A percentile compares a stretch with the other conserved stretches of the same genome.
Evolutionary conservation across 2,329 filamentous ascomycete species (phyloP).

Genomic region (Paecilomyces fulvus): DNA sequence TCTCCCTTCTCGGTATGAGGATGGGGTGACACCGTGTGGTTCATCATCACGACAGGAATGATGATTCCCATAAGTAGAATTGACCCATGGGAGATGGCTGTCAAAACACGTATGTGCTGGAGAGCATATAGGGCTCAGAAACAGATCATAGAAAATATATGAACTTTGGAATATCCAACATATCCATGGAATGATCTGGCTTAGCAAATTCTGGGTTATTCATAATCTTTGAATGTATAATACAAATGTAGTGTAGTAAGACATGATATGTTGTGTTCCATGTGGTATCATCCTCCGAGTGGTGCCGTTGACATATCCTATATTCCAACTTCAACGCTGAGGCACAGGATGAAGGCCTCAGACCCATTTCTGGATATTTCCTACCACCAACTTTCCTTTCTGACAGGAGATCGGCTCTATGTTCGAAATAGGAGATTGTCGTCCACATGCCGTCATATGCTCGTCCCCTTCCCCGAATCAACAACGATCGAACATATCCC

Average conservation of each 20-base stretch:
- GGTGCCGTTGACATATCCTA: not conserved
- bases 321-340: not conserved
- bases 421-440: not conserved
- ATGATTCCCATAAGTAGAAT: no score
- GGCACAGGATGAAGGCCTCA: not conserved
- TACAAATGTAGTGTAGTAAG: not conserved
- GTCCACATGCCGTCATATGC: not conserved
- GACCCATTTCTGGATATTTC: not conserved
- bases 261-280: not conserved
- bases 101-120: not conserved
- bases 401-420: not conserved
- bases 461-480: not conserved
- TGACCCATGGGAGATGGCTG: not conserved
- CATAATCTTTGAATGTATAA: not conserved
- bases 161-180: no score
- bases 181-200: no score
- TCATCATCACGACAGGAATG: no score
- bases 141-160: not conserved
- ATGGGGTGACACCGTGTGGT: no score
- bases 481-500: not conserved
- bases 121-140: not conserved
- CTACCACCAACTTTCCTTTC: not conserved
- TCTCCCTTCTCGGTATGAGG: not conserved
- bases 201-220: not conserved
- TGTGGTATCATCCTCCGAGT: not conserved